Conservation (phyloP, 148 eudicot genomes). For the Camellia sinensis region DNA sequence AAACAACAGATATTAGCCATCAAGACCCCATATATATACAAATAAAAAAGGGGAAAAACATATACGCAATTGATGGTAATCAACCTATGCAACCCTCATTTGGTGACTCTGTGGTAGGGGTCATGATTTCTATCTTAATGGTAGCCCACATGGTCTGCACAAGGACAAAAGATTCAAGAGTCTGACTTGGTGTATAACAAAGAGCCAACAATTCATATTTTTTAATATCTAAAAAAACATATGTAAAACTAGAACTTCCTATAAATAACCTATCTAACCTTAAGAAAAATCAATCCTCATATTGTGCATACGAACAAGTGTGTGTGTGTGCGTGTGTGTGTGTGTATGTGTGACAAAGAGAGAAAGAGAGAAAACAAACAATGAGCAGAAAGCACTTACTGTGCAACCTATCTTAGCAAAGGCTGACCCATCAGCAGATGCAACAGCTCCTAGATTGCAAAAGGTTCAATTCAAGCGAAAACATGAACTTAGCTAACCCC, state of each 20-base stretch:
- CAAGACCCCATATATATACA: not conserved
- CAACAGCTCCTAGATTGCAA: conserved; percentile 67
- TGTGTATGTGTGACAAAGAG: not conserved
- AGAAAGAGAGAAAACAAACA: not conserved
- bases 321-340: not conserved
- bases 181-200: not conserved
- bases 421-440: conserved; percentile 52
- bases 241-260: not conserved
- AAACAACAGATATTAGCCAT: conserved; percentile 17
- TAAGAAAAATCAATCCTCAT: not conserved
- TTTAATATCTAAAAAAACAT: not conserved
- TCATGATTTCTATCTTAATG: too few relatives aligned
- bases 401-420: conserved; percentile 59
- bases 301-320: too few relatives aligned
- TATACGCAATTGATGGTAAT: not conserved
- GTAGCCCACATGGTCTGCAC: conserved; percentile 55
- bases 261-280: not conserved
- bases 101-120: too few relatives aligned
- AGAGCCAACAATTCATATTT: not conserved
- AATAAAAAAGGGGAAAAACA: not conserved
- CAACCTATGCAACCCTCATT: not conserved
- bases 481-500: not conserved
- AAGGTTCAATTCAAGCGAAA: not conserved
- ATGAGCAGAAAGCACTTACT: conserved; percentile 40
- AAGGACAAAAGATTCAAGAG: conserved; percentile 4